Evolutionary conservation across 2,329 filamentous ascomycete species (phyloP).

Genomic region (Aureobasidium sp.): DNA sequence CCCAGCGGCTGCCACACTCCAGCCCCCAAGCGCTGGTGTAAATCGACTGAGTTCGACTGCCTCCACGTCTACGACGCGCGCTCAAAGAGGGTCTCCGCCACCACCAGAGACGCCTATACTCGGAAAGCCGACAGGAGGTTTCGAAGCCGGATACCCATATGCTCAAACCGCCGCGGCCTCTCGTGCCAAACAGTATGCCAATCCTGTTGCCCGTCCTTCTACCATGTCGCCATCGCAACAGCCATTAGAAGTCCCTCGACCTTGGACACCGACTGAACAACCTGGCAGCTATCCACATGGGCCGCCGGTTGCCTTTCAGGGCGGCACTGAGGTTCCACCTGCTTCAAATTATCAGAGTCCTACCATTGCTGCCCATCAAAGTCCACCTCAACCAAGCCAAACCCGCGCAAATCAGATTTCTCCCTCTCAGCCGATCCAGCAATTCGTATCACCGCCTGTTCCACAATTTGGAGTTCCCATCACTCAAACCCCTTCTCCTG

Average conservation of each 20-base stretch:
- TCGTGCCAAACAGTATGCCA: constrained; percentile 68
- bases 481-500: background rate
- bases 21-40: constrained; percentile 48
- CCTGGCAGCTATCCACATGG: constrained; percentile 83
- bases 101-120: constrained; percentile 87
- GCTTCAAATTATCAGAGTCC: background rate
- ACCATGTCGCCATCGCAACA: constrained; percentile 37
- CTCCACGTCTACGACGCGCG: constrained; percentile 86
- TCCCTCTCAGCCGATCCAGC: background rate
- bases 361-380: constrained; percentile 26
- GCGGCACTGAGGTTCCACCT: constrained; percentile 60
- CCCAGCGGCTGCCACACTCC: constrained; percentile 36
- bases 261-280: constrained; percentile 92
- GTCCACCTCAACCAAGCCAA: constrained; percentile 41
- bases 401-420: constrained; percentile 17
- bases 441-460: background rate
- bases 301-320: constrained; percentile 86
- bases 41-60: constrained; percentile 71
- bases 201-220: constrained; percentile 37
- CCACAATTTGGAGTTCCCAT: constrained; percentile 37
- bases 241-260: constrained; percentile 46
- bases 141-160: constrained; percentile 78
- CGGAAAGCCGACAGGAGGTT: constrained; percentile 55
- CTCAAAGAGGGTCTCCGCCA: constrained; percentile 85
- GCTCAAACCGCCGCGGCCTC: constrained; percentile 73